Evolutionary conservation across 2,329 filamentous ascomycete genomes (phyloP), one percentile per base, ranked within the genome.

Genomic region (Hymenoscyphus albidus): DNA sequence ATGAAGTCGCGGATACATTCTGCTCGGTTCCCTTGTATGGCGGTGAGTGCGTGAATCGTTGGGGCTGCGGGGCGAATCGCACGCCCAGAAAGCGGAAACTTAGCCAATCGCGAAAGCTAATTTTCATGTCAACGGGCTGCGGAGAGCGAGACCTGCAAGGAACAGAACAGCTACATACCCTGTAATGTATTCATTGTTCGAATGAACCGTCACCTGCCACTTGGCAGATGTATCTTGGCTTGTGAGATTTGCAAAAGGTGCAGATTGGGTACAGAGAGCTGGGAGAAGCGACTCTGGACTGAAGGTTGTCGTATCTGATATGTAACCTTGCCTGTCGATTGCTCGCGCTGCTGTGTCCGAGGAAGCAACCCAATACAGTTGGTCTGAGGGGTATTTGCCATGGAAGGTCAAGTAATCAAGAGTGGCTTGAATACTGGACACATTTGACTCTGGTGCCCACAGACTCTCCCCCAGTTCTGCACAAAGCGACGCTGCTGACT

Each of bases 231-330:
- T 74, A n/a, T 76, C 75, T 6, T 74, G 70, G 69, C 35, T 74
- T 64, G 65, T 71, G 61, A 68, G 74, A 72, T 63, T 71, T 60
- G 63, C 70, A 66, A 71, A 75, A 71, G 62, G 80, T 79, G 70
- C 70, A n/a, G 68, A 68, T 64, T 83, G 81, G 0, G 81, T 82
- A 71, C 82, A 84, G 12, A 84, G 74, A 2, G 81, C 77, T 3
- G 82, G 81, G 3, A 82, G 73, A n/a, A 69, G 56, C 12, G 75
- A 69, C 38, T 69, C 65, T 18, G 68, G 63, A 3, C 74, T 70
- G 13, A 72, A 57, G 31, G 58, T 59, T n/a, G 40, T 31, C 22
- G 59, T 65, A 14, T 74, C 67, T 35, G 69, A 68, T 51, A 78
- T 77, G n/a, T 70, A 74, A 2, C 69, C 70, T 10, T 63, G 35